These are phyloP conservation scores for Hymenoscyphus linearis DNA, from an alignment of 2,329 filamentous ascomycete species.

Conservation along the genomic window DNA sequence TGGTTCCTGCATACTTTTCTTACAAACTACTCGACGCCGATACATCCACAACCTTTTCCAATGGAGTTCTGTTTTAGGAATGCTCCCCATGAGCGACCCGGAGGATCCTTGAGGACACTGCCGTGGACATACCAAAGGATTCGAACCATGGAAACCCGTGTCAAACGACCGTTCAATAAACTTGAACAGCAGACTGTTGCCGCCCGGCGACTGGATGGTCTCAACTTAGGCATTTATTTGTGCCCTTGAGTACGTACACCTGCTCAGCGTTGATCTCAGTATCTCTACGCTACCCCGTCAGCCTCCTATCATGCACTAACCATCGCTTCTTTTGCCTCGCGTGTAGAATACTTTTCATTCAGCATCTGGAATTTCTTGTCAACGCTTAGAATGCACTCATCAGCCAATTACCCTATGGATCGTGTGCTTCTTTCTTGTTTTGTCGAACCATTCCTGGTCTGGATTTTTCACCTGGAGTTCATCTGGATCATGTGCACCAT, in stretches of 20 bases:
- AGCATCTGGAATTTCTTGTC: not conserved
- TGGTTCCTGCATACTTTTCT: not conserved
- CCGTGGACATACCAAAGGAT: conserved; percentile 6
- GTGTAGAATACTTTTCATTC: conserved; percentile 18
- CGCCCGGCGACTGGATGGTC: conserved; percentile 16
- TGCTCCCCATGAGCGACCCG: not conserved
- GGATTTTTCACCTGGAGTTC: not conserved
- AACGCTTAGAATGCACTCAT: not conserved
- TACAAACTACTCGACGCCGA: conserved; percentile 1
- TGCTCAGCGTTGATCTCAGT: conserved; percentile 24
- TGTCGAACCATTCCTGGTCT: conserved; percentile 1
- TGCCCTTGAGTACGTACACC: conserved; percentile 32
- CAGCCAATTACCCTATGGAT: not conserved
- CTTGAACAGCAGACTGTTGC: conserved; percentile 12
- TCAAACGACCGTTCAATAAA: not conserved
- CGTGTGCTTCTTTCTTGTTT: not conserved
- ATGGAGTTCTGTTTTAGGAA: not conserved
- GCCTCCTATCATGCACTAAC: conserved; percentile 29
- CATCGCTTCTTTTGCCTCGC: conserved; percentile 16
- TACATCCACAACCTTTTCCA: conserved; percentile 12
- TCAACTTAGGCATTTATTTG: conserved; percentile 22
- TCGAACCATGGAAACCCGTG: not conserved
- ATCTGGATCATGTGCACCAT: not conserved
- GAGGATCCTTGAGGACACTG: conserved; percentile 3
- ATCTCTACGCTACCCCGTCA: conserved; percentile 22